Percentiles rank a stretch among this genome's conserved stretches.
Conservation (phyloP, 257 asterid species). For the Ilex asprella region DNA sequence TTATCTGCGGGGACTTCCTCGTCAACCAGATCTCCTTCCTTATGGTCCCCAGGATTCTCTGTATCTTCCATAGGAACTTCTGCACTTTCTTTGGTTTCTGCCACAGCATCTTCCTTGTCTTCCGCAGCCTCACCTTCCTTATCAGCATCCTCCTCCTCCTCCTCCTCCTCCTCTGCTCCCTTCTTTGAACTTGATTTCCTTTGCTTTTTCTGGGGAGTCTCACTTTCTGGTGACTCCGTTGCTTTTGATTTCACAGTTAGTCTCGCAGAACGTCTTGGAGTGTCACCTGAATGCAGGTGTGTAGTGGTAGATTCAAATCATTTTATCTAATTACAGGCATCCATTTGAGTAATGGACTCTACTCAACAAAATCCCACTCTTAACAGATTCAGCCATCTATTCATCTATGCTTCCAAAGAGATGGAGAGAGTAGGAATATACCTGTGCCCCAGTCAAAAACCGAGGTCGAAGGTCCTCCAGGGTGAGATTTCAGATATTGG, state of each 20-base stretch:
- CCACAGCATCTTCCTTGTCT: conserved; percentile 20
- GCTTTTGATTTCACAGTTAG: conserved; percentile 48
- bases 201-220: conserved; percentile 42
- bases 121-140: conserved; percentile 20
- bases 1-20: conserved; percentile 15
- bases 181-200: conserved; percentile 22
- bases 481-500: conserved; percentile 60
- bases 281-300: conserved; percentile 33
- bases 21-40: conserved; percentile 12
- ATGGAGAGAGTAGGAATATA: conserved; percentile 9
- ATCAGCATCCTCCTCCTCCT: conserved; percentile 18
- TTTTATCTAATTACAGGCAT: background rate
- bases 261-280: conserved; percentile 61
- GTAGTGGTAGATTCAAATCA: background rate
- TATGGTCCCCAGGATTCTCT: conserved; percentile 13
- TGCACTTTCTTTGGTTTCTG: conserved; percentile 9
- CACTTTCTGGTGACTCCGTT: conserved; percentile 24
- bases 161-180: conserved; percentile 24
- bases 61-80: conserved; percentile 4
- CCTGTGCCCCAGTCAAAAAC: conserved; percentile 61
- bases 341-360: background rate
- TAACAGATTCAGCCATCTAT: conserved; percentile 1
- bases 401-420: conserved; percentile 1
- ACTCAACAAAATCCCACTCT: background rate
- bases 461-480: conserved; percentile 42